These are phyloP conservation scores for Parachaetomium inaequale DNA, from an alignment of 495 filamentous ascomycete genomes.

Conservation along the genomic window DNA sequence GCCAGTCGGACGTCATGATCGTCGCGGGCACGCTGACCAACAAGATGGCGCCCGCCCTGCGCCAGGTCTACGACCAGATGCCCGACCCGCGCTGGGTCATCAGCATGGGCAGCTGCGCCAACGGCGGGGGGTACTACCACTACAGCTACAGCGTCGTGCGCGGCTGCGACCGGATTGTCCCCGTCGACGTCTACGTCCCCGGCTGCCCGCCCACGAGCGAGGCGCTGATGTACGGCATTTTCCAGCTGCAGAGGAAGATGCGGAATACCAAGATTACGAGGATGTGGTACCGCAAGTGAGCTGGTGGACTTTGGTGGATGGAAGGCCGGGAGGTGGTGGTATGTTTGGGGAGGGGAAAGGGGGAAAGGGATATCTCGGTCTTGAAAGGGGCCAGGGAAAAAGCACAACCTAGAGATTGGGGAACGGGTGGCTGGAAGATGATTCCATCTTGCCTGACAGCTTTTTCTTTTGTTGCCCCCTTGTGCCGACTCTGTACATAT, in stretches of 20 bases:
- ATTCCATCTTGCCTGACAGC: not conserved
- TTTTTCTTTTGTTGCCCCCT: not conserved
- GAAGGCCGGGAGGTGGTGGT: not conserved
- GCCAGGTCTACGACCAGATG: constrained; percentile 98
- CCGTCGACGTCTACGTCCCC: constrained; percentile 89
- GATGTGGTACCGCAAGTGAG: constrained; percentile 53
- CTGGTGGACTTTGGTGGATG: not conserved
- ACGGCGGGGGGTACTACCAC: constrained; percentile 92
- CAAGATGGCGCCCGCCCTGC: constrained; percentile 94
- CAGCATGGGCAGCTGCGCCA: constrained; percentile 87
- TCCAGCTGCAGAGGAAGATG: constrained; percentile 86
- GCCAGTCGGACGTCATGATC: constrained; percentile 97
- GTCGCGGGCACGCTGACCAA: constrained; percentile 94
- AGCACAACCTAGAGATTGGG: not conserved
- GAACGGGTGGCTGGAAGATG: not conserved
- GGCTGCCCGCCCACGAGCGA: constrained; percentile 88
- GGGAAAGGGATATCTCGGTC: not conserved
- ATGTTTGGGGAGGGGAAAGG: not conserved
- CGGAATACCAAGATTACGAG: constrained; percentile 68
- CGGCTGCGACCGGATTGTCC: constrained; percentile 85
- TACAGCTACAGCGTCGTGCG: constrained; percentile 86
- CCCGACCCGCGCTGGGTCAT: constrained; percentile 92
- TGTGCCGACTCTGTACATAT: constrained; percentile 16
- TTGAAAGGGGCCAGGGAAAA: not conserved
- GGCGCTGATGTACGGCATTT: constrained; percentile 84